Evolutionary conservation across 768 basidiomycete species (phyloP).

Genomic region (Boletellus ananas): DNA sequence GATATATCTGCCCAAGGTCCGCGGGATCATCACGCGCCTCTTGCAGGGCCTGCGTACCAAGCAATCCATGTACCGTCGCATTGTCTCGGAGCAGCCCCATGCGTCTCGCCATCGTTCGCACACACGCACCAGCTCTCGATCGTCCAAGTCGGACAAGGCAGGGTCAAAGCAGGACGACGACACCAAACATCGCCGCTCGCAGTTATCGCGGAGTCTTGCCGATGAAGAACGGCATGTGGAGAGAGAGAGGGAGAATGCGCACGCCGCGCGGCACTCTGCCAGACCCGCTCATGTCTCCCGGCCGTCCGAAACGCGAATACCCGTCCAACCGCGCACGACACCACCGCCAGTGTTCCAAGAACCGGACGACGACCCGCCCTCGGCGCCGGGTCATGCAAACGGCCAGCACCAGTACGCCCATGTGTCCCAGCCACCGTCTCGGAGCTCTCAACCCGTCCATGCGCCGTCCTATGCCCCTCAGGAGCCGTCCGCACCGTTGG

Average conservation of each 20-base stretch:
- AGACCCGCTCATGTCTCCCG: conserved; percentile 39
- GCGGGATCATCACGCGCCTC: conserved; percentile 89
- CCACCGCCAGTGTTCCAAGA: conserved; percentile 30
- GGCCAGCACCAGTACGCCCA: conserved; percentile 6
- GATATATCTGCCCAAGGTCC: conserved; percentile 84
- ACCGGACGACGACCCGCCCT: conserved; percentile 30
- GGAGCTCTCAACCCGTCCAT: conserved; percentile 13
- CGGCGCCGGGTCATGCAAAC: conserved; percentile 4
- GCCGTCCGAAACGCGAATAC: conserved; percentile 31
- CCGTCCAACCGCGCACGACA: conserved; percentile 28
- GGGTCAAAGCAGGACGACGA: conserved; percentile 41
- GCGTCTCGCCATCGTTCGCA: conserved; percentile 40
- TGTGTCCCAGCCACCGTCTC: conserved; percentile 13
- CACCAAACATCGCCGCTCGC: conserved; percentile 43
- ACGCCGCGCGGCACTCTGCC: conserved; percentile 38
- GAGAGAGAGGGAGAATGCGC: conserved; percentile 35
- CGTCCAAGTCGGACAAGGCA: conserved; percentile 44
- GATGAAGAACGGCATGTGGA: conserved; percentile 39
- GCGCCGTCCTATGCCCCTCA: neutral
- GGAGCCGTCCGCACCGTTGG: conserved; percentile 10
- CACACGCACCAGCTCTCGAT: conserved; percentile 55
- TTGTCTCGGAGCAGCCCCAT: conserved; percentile 59
- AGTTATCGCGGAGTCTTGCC: conserved; percentile 38
- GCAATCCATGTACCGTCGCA: conserved; percentile 81
- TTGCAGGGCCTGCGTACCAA: conserved; percentile 90